Base-by-base conservation (phyloP, 2,329 filamentous ascomycete genomes). In the Alternaria atra region DNA sequence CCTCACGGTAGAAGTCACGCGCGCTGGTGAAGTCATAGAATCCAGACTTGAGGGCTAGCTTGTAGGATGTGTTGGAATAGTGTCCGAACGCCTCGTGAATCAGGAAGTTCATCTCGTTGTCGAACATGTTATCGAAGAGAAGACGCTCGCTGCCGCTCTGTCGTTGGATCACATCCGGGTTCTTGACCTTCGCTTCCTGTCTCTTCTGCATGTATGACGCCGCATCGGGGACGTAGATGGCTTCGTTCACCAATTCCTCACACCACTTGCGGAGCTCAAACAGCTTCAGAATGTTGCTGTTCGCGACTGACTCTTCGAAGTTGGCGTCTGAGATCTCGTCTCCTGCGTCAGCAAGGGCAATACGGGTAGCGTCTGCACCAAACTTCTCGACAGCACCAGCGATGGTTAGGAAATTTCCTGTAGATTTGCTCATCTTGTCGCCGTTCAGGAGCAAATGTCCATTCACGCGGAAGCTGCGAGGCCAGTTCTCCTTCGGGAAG, bases 371-470 rank as follows among this genome's bases (percentile, higher is more conserved):
- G 78, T 98, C 95, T 8, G 95, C 94, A 73, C 95, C 95, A 72
- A 95, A 99, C 80, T 99, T 99, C 71, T 89, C 86, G 13, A 94
- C 90, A 30, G 94, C 87, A 64, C 97, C 92, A 55, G 89, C 87
- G 53, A 98, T 84, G 10, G 95, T 98, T 78, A 99, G 85, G 84
- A 99, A 99, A 83, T 98, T 99, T 64, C 95, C 95, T 0, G 94
- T 97, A 55, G 91, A 94, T 84, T 99, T 99, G 78, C 89, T 91
- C 95, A 99, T 99, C 87, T 99, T 99, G 78, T 97, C 92, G 51
- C 94, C 94, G 78, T 99, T 99, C 66, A 99, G 85, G 79, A 97
- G 88, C 73, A 98, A 82, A 81, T 98, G 94, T 1, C 95, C 95
- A 76, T 99, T 99, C 64, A 91, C 90, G 67, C 95, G 91, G 68